Conservation (phyloP, 345 rosid species). For the Eucalyptus regnans region DNA sequence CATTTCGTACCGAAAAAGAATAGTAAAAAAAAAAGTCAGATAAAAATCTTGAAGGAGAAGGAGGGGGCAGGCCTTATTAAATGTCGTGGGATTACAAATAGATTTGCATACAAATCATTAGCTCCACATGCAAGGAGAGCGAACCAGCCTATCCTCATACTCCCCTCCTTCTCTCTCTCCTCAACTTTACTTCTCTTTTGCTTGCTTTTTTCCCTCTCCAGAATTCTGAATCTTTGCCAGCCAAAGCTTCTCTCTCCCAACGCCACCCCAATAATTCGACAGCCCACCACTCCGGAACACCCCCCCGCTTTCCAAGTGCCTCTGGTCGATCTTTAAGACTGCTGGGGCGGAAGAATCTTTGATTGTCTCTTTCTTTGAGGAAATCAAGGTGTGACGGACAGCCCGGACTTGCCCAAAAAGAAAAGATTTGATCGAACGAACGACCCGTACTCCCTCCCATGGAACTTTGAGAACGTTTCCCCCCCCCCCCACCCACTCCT, state of each 20-base stretch:
- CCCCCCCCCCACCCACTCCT: too few species aligned
- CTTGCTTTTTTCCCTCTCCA: constrained; percentile 10
- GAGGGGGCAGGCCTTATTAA: background rate
- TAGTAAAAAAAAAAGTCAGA: background rate
- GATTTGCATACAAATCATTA: background rate
- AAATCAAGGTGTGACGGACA: constrained; percentile 31
- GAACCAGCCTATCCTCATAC: background rate
- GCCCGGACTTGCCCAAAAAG: constrained; percentile 5
- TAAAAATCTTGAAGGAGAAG: background rate
- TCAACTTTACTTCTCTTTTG: background rate
- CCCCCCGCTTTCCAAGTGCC: background rate
- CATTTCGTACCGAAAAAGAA: too few species aligned
- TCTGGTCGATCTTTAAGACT: background rate
- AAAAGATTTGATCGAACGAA: background rate
- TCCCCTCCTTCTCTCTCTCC: background rate
- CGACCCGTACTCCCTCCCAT: background rate
- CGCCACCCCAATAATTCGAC: background rate
- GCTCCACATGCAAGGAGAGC: background rate
- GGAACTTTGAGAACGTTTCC: background rate
- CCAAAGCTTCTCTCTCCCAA: background rate
- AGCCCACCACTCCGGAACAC: background rate
- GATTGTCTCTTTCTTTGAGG: constrained; percentile 25
- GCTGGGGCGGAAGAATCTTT: constrained; percentile 11
- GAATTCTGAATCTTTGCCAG: constrained; percentile 16
- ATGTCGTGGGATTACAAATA: background rate